Percentiles rank a stretch among this genome's conserved stretches.
Conservation (phyloP, 805 yeast species). For the Candida sakaeoensis region DNA sequence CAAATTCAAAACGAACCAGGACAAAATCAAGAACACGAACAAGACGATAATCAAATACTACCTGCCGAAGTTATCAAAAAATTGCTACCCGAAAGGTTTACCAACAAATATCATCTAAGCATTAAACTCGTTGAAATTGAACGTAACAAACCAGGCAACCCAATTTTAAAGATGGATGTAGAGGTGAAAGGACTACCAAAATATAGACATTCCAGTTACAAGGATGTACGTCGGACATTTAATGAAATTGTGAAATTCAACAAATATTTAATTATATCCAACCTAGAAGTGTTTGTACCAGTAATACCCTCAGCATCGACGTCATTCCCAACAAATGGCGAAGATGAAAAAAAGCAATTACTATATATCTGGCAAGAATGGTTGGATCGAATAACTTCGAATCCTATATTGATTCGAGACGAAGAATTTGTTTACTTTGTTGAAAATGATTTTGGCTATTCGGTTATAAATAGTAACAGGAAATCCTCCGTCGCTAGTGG, state of each 20-base stretch:
- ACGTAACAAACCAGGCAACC: constrained; percentile 69
- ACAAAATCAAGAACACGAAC: not conserved
- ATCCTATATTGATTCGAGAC: constrained; percentile 79
- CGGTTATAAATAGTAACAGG: constrained; percentile 56
- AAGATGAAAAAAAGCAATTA: constrained; percentile 67
- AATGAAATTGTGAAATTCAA: constrained; percentile 74
- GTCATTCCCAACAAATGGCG: constrained; percentile 78
- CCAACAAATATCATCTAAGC: constrained; percentile 38
- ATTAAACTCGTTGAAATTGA: constrained; percentile 69
- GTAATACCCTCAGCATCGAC: constrained; percentile 75
- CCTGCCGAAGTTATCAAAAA: constrained; percentile 40
- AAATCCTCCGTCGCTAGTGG: constrained; percentile 75
- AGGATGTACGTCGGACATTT: constrained; percentile 76
- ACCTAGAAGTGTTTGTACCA: constrained; percentile 91
- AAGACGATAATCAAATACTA: constrained; percentile 12
- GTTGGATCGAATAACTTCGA: constrained; percentile 70
- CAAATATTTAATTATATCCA: constrained; percentile 72
- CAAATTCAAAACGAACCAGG: constrained; percentile 2
- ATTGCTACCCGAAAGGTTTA: constrained; percentile 50
- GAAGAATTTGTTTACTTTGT: constrained; percentile 85
- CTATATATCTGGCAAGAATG: constrained; percentile 69
- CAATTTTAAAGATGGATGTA: constrained; percentile 69
- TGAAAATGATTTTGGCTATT: constrained; percentile 68
- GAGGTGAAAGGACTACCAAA: constrained; percentile 57
- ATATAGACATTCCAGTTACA: constrained; percentile 66